These are phyloP conservation scores for Cordyceps javanica DNA, from an alignment of 2,329 filamentous ascomycete genomes.

Conservation along the genomic window DNA sequence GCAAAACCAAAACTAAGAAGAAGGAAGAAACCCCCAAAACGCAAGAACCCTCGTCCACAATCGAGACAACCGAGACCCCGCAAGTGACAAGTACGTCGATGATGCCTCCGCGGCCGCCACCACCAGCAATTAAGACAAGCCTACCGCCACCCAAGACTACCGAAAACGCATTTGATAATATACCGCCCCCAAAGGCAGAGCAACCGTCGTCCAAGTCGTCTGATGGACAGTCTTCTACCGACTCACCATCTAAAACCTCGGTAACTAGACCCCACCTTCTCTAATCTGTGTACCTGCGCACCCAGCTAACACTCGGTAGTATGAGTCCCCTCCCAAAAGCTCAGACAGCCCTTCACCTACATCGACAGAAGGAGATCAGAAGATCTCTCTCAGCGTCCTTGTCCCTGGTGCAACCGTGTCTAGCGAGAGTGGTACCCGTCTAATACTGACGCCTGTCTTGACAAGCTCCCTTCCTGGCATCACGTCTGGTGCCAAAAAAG, in stretches of 20 bases:
- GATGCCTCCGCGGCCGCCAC: neutral
- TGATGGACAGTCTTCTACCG: neutral
- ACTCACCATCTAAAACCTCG: too few relatives aligned
- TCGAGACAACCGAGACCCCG: neutral
- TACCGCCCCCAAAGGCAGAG: conserved; percentile 9
- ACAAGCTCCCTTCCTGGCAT: neutral
- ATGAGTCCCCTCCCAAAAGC: neutral
- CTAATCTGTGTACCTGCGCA: neutral
- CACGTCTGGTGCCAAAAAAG: neutral
- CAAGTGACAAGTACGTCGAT: neutral
- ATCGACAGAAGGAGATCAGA: neutral
- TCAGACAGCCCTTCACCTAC: neutral
- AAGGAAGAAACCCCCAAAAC: neutral
- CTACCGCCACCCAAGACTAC: neutral
- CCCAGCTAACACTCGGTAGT: neutral
- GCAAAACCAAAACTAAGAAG: neutral
- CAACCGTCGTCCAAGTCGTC: neutral
- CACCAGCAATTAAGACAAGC: neutral
- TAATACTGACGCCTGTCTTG: neutral
- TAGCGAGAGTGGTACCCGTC: neutral
- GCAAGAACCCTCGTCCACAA: neutral
- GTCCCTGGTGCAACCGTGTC: neutral
- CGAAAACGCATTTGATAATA: neutral
- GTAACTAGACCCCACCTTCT: neutral
- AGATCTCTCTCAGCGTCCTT: neutral